Base-by-base conservation (phyloP, 805 yeast species). In the Kodamaea restingae region DNA sequence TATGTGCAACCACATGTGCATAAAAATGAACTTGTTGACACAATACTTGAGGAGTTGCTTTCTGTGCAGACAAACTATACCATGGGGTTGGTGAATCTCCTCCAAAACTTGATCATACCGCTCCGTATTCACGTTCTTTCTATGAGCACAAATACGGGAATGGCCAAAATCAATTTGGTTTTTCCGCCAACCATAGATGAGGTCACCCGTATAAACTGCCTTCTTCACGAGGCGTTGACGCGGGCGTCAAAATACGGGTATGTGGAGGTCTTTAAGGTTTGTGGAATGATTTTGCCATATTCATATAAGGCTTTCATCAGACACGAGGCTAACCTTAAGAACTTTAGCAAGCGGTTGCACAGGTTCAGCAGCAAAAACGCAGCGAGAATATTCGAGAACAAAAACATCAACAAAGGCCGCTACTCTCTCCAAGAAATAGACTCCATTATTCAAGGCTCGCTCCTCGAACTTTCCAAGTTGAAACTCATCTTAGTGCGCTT, bases 111-210 rank as follows among this genome's bases (percentile, higher is more conserved):
- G 44, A 71, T 90, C 29, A 80, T 88, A 18, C 95, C 95, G 0
- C 59, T 88, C 26, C 71, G 98, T 48, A 76, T 84, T 11, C 71
- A 73, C 41, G 88, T 84, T 0, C 59, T 87, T 24, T 73, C 78
- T 39, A 74, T 74, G 1, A 58, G 80, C 4, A 66, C 73, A 3
- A 70, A 70, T 8, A 55, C 77, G 30, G 80, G 86, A 1, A 79
- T 84, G 2, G 60, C 81, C 2, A 78, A 79, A 48, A 69, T 90
- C 24, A 90, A 91, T 58, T 71, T 79, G 35, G 71, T 88, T 1
- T 88, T 91, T 54, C 97, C 98, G 2, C 97, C 97, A 1, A 91
- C 98, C 0, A 84, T 91, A 14, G 97, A 91, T 60, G 98, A 91
- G 63, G 81, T 91, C 12, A 85, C 95, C 8, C 72, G 97, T 52